Evolutionary conservation across 2,329 filamentous ascomycete genomes (phyloP).

Genomic region (Fusarium armeniacum): DNA sequence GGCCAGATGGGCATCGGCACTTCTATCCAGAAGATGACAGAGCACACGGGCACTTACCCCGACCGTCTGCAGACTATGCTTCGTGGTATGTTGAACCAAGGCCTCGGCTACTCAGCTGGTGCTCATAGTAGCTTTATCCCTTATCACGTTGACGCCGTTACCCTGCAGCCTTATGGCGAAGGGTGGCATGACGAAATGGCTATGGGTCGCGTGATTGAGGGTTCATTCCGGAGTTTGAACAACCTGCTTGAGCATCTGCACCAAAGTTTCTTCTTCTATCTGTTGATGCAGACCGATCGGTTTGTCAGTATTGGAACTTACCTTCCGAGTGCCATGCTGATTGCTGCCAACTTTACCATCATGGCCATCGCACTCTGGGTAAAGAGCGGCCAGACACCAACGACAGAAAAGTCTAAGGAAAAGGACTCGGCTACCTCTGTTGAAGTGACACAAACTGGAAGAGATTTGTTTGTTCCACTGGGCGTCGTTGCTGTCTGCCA

Average conservation of each 20-base stretch:
- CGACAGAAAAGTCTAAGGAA: conserved; percentile 49
- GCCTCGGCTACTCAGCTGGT: conserved; percentile 87
- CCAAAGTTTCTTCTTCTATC: conserved; percentile 99
- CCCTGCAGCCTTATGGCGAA: conserved; percentile 87
- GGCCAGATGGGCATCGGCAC: conserved; percentile 93
- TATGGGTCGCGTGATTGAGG: conserved; percentile 89
- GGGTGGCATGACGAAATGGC: conserved; percentile 99
- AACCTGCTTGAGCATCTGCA: conserved; percentile 97
- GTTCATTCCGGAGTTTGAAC: conserved; percentile 92
- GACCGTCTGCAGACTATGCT: conserved; percentile 90
- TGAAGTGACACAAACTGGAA: conserved; percentile 59
- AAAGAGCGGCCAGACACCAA: conserved; percentile 76
- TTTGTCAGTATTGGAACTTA: conserved; percentile 99
- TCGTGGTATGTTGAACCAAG: conserved; percentile 92
- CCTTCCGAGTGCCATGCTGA: conserved; percentile 95
- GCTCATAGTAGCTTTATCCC: conserved; percentile 97
- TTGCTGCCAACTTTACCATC: conserved; percentile 95
- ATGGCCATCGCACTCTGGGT: conserved; percentile 97
- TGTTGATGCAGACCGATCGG: conserved; percentile 89
- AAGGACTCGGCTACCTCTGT: conserved; percentile 51
- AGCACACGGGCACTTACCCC: conserved; percentile 82
- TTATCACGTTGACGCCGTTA: conserved; percentile 97
- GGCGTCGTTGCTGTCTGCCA: conserved; percentile 80
- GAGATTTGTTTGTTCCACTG: conserved; percentile 80
- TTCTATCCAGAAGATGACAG: conserved; percentile 88